Evolutionary conservation across 306 rosid species (phyloP).

Genomic region (Cicer cuneatum): DNA sequence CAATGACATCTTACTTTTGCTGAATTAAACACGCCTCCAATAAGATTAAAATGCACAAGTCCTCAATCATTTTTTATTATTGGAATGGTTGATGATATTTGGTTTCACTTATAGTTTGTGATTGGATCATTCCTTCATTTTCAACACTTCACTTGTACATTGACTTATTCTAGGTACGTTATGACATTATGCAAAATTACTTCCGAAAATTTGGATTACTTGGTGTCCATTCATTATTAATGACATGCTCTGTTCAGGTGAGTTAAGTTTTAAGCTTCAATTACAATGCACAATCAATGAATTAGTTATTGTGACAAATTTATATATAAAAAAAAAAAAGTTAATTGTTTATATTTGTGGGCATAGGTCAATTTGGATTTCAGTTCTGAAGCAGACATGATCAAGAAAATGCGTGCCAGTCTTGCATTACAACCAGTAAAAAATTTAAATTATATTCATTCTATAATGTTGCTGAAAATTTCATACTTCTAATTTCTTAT

Average conservation of each 20-base stretch:
- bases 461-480: conserved; percentile 16
- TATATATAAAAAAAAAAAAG: no score
- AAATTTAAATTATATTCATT: conserved; percentile 11
- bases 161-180: conserved; percentile 40
- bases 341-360: neutral
- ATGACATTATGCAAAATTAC: conserved; percentile 43
- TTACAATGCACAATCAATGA: no score
- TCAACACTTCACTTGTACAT: neutral
- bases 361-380: conserved; percentile 80
- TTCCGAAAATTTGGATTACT: conserved; percentile 31
- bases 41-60: no score
- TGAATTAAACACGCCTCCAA: no score
- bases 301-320: no score
- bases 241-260: conserved; percentile 53
- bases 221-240: conserved; percentile 33
- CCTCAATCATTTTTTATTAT: neutral
- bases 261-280: neutral
- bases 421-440: conserved; percentile 88
- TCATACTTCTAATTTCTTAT: neutral
- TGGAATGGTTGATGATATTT: neutral
- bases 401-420: conserved; percentile 74
- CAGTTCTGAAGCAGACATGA: conserved; percentile 84
- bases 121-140: neutral
- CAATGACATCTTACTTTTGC: no score
- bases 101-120: neutral